Conservation (phyloP, 2,329 filamentous ascomycete genomes). For the Diaporthe sp. region DNA sequence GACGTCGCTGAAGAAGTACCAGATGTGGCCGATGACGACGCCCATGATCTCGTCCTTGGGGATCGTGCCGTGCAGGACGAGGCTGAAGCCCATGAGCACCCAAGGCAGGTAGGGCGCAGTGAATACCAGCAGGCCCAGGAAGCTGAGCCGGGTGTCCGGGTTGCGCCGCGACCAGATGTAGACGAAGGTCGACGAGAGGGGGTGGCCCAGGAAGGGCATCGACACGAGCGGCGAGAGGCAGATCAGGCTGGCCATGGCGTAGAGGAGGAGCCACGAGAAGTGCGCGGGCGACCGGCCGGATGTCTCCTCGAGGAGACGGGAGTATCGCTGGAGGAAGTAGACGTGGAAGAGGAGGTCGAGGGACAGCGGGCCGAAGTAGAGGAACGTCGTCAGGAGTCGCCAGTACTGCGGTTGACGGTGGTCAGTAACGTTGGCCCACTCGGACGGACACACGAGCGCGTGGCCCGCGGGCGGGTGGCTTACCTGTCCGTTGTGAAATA, state of each 20-base stretch:
- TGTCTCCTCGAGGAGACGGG: conserved; percentile 93
- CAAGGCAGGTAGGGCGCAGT: conserved; percentile 95
- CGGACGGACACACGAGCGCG: not conserved
- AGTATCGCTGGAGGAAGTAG: conserved; percentile 98
- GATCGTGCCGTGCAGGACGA: conserved; percentile 89
- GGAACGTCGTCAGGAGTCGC: conserved; percentile 94
- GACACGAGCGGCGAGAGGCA: conserved; percentile 87
- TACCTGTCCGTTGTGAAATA: conserved; percentile 94
- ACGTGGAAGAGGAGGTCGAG: conserved; percentile 97
- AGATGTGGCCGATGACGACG: conserved; percentile 93
- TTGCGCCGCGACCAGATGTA: conserved; percentile 99
- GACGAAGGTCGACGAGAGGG: conserved; percentile 91
- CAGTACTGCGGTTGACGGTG: conserved; percentile 77
- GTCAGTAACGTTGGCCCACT: conserved; percentile 5
- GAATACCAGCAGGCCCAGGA: conserved; percentile 90
- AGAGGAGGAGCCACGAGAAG: conserved; percentile 94
- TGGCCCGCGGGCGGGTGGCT: conserved; percentile 46
- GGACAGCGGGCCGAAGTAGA: conserved; percentile 96
- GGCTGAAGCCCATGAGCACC: conserved; percentile 93
- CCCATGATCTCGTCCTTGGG: conserved; percentile 98
- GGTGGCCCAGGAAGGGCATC: conserved; percentile 94
- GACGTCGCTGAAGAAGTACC: conserved; percentile 98
- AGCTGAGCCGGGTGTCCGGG: conserved; percentile 89
- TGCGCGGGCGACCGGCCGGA: conserved; percentile 92
- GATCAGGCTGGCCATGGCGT: conserved; percentile 84